Evolutionary conservation across 768 basidiomycete genomes (phyloP).

Genomic region (Tulasnella sp.): DNA sequence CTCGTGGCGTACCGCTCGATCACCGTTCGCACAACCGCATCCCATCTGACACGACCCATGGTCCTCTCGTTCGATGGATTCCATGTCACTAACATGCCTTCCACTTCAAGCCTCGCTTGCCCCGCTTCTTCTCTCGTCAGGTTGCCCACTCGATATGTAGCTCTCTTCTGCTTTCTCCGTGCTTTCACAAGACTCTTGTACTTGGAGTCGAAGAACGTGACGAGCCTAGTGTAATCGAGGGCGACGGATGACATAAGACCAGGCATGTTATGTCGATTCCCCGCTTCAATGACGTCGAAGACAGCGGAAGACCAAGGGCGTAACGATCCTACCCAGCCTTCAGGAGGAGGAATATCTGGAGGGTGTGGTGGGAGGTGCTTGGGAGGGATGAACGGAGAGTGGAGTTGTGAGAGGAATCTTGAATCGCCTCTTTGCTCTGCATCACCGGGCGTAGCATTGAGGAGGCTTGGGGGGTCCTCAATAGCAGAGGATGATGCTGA

Average conservation of each 20-base stretch:
- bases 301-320: neutral
- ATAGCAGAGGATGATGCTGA: neutral
- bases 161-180: neutral
- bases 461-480: neutral
- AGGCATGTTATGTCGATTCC: constrained; percentile 13
- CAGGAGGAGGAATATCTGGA: neutral
- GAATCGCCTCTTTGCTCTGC: no score
- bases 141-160: neutral
- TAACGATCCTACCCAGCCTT: constrained; percentile 9
- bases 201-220: constrained; percentile 8
- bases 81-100: neutral
- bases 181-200: constrained; percentile 12
- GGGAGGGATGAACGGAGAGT: neutral
- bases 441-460: neutral
- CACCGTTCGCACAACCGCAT: neutral
- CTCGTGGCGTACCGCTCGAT: neutral
- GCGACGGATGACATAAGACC: neutral
- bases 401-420: neutral
- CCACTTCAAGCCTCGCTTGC: neutral
- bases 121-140: neutral
- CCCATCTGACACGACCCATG: neutral
- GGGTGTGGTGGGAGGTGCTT: neutral
- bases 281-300: neutral
- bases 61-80: neutral
- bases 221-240: neutral